A percentile compares a stretch with the other conserved stretches of the same genome.
Conservation (phyloP, 495 filamentous ascomycete species). For the Penicillium paxilli region DNA sequence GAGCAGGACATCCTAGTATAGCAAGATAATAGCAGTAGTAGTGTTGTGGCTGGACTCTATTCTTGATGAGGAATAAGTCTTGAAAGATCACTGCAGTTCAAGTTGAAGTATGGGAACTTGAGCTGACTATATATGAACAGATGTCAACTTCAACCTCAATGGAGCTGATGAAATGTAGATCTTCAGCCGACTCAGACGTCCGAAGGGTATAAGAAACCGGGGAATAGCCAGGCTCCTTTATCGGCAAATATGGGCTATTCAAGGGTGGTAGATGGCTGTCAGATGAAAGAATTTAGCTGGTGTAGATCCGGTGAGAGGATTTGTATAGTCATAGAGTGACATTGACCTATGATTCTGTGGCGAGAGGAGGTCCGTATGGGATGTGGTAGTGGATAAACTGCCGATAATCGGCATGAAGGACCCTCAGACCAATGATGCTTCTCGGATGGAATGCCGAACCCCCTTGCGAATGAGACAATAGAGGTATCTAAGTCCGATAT, state of each 20-base stretch:
- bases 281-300: too few species aligned
- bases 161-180: background rate
- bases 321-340: background rate
- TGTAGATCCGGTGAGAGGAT: too few species aligned
- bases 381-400: background rate
- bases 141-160: background rate
- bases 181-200: background rate
- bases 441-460: constrained; percentile 2
- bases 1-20: constrained; percentile 5
- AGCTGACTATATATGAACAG: background rate
- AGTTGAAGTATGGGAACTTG: too few species aligned
- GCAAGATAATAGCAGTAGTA: background rate
- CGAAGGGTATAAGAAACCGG: background rate
- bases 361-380: background rate
- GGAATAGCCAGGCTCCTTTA: background rate
- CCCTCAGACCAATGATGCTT: background rate
- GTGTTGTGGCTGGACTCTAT: too few species aligned
- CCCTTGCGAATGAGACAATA: background rate
- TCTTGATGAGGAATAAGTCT: too few species aligned
- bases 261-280: too few species aligned
- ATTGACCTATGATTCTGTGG: too few species aligned
- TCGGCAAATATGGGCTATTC: background rate
- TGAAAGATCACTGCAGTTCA: too few species aligned
- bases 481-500: background rate
- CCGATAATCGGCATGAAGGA: background rate